Evolutionary conservation across 306 rosid genomes (phyloP), one percentile per base, ranked within the genome.

Genomic region (Adenanthera pavonina): DNA sequence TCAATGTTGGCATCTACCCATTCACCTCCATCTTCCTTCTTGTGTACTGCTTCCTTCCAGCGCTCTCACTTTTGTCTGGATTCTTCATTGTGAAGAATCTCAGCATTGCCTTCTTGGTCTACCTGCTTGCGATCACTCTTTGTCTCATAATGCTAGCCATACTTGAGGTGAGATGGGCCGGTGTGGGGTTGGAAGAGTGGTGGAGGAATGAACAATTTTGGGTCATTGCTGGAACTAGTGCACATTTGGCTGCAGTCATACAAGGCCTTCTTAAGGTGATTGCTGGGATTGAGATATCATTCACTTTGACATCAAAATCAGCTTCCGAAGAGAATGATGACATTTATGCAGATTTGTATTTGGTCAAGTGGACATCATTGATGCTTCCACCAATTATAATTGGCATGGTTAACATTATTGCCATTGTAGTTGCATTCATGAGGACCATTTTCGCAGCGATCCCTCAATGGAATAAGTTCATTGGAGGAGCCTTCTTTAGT

Each of bases 131-230:
- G 67, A 88, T 88, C 48, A 86, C 91, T 1, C 0, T 88, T 9
- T 88, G 91, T 40, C 76, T 88, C 6, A 78, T 86, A 0, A 0
- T 33, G 6, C 41, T 88, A 0, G 89, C 91, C 17, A 60, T 88
- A 52, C 83, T 86, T 0, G 91, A 88, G 67, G 91, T 88, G 10
- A 86, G 74, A 69, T 88, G 91, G 89, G 77, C 91, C 0, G 86
- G 87, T 3, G 81, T 88, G 1, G 86, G 65, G 77, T 72, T 88
- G 11, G 91, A 88, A 19, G 85, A 88, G 2, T 88, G 91, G 91
- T 88, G 91, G 91, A 84, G 91, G 44, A 88, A 88, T 0, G 91
- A 88, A 78, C 91, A 88, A 0, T 88, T 88, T 75, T 88, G 91
- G 91, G 89, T 88, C 36, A 84, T 88, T 2, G 77, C 88, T 0